Evolutionary conservation across 768 basidiomycete species (phyloP).

Genomic region (Amanita fuliginea): DNA sequence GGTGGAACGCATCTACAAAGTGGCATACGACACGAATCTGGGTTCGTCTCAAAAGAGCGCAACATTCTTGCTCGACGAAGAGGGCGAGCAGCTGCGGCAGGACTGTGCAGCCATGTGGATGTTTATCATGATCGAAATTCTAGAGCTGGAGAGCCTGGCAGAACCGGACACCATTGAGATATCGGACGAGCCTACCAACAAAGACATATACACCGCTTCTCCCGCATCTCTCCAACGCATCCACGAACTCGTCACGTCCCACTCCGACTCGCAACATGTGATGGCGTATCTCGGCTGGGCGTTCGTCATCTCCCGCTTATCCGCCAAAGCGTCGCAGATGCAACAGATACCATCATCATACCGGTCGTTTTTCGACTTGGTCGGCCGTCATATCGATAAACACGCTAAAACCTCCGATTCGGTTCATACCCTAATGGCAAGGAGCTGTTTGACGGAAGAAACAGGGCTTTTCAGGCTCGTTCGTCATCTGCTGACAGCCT

Average conservation of each 20-base stretch:
- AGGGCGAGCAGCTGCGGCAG: slow-evolving; percentile 50
- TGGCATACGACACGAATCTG: slow-evolving; percentile 52
- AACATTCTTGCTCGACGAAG: slow-evolving; percentile 63
- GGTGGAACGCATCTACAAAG: slow-evolving; percentile 52
- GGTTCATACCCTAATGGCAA: slow-evolving; percentile 44
- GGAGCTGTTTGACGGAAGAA: slow-evolving; percentile 43
- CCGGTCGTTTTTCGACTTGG: slow-evolving; percentile 40
- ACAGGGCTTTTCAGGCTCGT: slow-evolving; percentile 52
- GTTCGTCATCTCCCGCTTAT: slow-evolving; percentile 62
- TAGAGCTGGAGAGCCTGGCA: slow-evolving; percentile 66
- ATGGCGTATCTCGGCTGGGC: slow-evolving; percentile 79
- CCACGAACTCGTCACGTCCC: slow-evolving; percentile 53
- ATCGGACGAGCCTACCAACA: slow-evolving; percentile 34
- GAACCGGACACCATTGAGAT: slow-evolving; percentile 41
- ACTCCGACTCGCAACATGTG: slow-evolving; percentile 52
- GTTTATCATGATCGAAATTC: slow-evolving; percentile 66
- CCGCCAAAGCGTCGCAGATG: slow-evolving; percentile 29
- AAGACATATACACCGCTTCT: slow-evolving; percentile 46
- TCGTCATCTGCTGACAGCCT: slow-evolving; percentile 47
- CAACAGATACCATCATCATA: slow-evolving; percentile 46
- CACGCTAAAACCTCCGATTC: slow-evolving; percentile 52
- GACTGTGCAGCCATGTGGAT: slow-evolving; percentile 71
- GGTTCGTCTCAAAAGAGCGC: slow-evolving; percentile 54
- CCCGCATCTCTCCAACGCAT: slow-evolving; percentile 53
- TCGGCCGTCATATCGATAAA: slow-evolving; percentile 30